Percentiles rank a stretch among this genome's conserved stretches.
Conservation (phyloP, 345 rosid species). For the Turritis glabra region DNA sequence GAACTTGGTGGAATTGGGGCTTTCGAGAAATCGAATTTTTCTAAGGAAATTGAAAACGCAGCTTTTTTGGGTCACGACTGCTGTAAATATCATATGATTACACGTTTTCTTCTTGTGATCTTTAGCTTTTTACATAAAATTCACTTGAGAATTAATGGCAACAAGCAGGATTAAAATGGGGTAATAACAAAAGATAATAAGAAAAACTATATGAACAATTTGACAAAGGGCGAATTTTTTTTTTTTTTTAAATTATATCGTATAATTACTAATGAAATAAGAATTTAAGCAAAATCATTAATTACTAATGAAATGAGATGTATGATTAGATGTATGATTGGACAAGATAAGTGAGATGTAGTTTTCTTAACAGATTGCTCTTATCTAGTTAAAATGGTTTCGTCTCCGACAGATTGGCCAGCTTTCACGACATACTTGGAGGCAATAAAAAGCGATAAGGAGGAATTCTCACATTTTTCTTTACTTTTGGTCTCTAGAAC, state of each 20-base stretch:
- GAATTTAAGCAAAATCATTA: neutral
- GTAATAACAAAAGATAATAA: neutral
- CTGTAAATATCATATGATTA: neutral
- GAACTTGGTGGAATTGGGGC: slow-evolving; percentile 11
- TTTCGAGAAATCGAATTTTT: neutral
- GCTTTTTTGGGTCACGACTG: neutral
- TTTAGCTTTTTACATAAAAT: too few relatives aligned
- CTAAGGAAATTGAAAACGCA: neutral
- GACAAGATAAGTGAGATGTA: too few relatives aligned
- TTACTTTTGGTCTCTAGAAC: too few relatives aligned
- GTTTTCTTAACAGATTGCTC: too few relatives aligned
- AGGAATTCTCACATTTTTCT: too few relatives aligned
- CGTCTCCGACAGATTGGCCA: too few relatives aligned
- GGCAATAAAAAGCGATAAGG: too few relatives aligned
- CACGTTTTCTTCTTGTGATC: neutral
- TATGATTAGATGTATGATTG: too few relatives aligned
- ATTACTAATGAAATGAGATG: neutral
- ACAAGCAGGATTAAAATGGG: neutral
- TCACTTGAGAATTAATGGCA: too few relatives aligned
- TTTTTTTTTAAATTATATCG: neutral
- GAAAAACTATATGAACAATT: neutral
- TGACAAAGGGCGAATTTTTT: neutral
- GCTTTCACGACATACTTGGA: too few relatives aligned
- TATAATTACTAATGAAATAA: too few relatives aligned
- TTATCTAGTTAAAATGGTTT: too few relatives aligned